Base-by-base conservation (phyloP, 768 basidiomycete genomes). In the Suillus decipiens region DNA sequence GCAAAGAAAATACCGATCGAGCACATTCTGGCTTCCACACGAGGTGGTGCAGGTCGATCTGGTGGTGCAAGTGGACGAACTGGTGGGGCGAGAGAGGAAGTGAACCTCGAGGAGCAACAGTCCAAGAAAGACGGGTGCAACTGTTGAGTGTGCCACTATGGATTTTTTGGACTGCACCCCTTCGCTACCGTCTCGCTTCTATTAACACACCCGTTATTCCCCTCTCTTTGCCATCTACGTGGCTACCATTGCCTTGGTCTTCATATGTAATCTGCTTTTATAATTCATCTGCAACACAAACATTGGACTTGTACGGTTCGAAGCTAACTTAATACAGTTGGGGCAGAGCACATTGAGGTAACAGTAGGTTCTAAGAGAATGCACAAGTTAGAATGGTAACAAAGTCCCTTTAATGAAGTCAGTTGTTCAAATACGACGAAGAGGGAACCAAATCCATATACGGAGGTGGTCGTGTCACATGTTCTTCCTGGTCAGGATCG, bases 1-100 rank as follows among this genome's bases (percentile, higher is more conserved):
- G 89, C 89, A 75, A 91, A 90, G 83, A 89, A 89, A 71, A 89
- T 91, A 70, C 90, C 90, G n/a, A 92, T 98, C 74, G 96, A 99
- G 70, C 91, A 94, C 68, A 95, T 97, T 70, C 78, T 95, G 68
- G 93, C 93, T 57, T 90, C 95, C 14, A 87, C 90, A 45, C 87
- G 90, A 50, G 87, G 87, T 47, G 84, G 79, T 55, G 79, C 85
- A 31, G 86, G 86, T 31, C 86, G 89, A 69, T 80, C 86, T 61
- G 88, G 87, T 64, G 80, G 80, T 61, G 75, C 82, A 6, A 81
- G 84, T 45, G 77, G 75, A 66, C 85, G 89, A 64, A 73, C 80
- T 6, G 84, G 84, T 64, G 76, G 79, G 48, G 73, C 81, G 58
- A 81, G 78, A 65, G 82, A 85, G 72, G 73, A 75, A 45, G 89